A percentile compares a stretch with the other conserved stretches of the same genome.
Conservation (phyloP, 306 rosid species). For the Sechiopsis laciniata region DNA sequence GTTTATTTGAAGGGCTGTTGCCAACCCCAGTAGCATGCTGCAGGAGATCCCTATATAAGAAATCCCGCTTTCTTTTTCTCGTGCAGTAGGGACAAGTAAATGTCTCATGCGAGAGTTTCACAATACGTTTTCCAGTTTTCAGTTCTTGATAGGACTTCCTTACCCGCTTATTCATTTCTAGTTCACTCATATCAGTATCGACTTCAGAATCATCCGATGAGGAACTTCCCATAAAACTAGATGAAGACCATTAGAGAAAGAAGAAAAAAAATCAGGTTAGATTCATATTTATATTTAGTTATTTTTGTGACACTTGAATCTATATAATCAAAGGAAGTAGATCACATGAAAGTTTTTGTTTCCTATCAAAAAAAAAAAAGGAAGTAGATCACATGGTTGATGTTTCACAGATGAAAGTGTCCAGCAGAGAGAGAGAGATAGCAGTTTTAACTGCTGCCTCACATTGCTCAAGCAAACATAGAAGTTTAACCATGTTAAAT, state of each 20-base stretch:
- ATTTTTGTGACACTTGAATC: background rate
- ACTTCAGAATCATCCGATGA: conserved; percentile 36
- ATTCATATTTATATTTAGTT: background rate
- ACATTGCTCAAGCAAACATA: background rate
- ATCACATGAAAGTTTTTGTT: no score
- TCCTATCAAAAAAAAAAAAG: no score
- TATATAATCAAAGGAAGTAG: background rate
- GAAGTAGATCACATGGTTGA: background rate
- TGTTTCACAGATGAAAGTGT: background rate
- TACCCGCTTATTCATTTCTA: conserved; percentile 49
- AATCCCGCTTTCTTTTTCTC: conserved; percentile 50
- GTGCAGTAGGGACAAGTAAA: conserved; percentile 78
- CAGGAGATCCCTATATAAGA: conserved; percentile 52
- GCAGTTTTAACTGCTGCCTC: conserved; percentile 1
- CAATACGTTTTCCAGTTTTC: conserved; percentile 48
- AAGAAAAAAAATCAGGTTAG: background rate
- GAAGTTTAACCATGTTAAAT: background rate
- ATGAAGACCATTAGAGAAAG: conserved; percentile 24
- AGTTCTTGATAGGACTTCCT: conserved; percentile 54
- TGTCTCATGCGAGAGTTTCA: conserved; percentile 47
- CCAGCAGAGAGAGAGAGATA: background rate
- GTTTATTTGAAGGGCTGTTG: conserved; percentile 67
- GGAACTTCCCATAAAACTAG: conserved; percentile 35
- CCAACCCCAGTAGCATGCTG: conserved; percentile 95
- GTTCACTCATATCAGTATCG: conserved; percentile 48